A percentile compares a stretch with the other conserved stretches of the same genome.
Evolutionary conservation across 2,329 filamentous ascomycete genomes (phyloP).

Genomic region (Colletotrichum sp.): DNA sequence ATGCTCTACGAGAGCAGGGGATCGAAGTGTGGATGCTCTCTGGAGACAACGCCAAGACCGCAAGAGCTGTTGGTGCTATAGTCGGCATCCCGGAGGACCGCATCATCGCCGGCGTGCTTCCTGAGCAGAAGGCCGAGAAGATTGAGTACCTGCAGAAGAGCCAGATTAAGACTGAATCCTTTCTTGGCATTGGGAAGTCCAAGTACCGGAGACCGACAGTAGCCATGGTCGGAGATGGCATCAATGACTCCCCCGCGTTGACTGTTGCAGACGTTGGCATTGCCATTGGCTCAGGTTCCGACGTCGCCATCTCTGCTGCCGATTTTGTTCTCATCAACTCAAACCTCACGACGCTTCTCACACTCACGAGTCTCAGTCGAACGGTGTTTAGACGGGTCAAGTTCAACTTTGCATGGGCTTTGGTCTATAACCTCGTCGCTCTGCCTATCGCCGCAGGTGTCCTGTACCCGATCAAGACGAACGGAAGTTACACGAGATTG

Average conservation of each 20-base stretch:
- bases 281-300: conserved; percentile 82
- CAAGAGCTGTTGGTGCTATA: conserved; percentile 75
- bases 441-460: conserved; percentile 83
- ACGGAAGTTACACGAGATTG: conserved; percentile 63
- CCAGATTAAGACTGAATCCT: neutral
- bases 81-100: conserved; percentile 76
- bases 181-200: conserved; percentile 22
- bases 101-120: conserved; percentile 86
- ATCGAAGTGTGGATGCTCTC: conserved; percentile 91
- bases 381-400: conserved; percentile 79
- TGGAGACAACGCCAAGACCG: conserved; percentile 85
- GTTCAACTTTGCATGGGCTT: conserved; percentile 86
- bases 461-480: conserved; percentile 64
- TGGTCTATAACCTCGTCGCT: conserved; percentile 80
- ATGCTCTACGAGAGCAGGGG: conserved; percentile 65
- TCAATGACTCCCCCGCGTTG: conserved; percentile 87
- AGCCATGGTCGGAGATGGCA: conserved; percentile 88
- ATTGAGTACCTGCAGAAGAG: conserved; percentile 66
- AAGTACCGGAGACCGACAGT: conserved; percentile 55
- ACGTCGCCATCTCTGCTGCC: conserved; percentile 82
- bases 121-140: conserved; percentile 79
- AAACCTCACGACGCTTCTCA: conserved; percentile 71
- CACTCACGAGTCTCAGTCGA: conserved; percentile 74
- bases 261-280: conserved; percentile 85
- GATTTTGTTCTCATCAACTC: conserved; percentile 83